Conservation (phyloP, 2,329 filamentous ascomycete genomes). For the Paecilomyces formosus region DNA sequence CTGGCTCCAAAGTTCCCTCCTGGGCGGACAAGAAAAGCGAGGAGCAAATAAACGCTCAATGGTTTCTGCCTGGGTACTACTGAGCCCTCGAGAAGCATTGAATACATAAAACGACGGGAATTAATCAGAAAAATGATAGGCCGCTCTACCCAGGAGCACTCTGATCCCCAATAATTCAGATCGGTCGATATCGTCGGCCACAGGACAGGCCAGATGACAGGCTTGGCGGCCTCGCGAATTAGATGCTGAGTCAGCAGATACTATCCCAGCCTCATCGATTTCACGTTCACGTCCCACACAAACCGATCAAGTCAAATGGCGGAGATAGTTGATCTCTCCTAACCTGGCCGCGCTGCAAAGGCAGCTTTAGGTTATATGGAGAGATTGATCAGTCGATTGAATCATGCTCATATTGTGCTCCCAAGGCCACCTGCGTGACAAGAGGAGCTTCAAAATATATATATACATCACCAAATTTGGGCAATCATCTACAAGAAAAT, state of each 20-base stretch:
- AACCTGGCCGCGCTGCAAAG: no score
- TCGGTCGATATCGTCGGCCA: neutral
- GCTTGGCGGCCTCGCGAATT: neutral
- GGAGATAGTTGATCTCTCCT: neutral
- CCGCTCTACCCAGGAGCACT: neutral
- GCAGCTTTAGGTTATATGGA: no score
- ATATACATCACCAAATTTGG: no score
- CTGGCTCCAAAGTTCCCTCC: neutral
- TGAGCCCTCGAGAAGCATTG: neutral
- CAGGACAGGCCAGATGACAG: neutral
- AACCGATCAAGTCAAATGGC: neutral
- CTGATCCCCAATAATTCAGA: neutral
- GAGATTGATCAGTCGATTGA: no score
- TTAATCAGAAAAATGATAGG: neutral
- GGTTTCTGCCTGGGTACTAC: neutral
- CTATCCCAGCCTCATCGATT: neutral
- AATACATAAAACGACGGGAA: neutral
- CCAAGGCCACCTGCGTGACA: no score
- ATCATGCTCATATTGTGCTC: no score
- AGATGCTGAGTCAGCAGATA: neutral
- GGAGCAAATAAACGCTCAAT: neutral
- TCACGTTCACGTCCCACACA: neutral
- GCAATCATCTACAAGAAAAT: no score
- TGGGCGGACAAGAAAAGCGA: neutral
- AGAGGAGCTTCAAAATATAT: no score